Evolutionary conservation across 2,329 filamentous ascomycete genomes (phyloP).

Genomic region (Monosporascus ibericus): DNA sequence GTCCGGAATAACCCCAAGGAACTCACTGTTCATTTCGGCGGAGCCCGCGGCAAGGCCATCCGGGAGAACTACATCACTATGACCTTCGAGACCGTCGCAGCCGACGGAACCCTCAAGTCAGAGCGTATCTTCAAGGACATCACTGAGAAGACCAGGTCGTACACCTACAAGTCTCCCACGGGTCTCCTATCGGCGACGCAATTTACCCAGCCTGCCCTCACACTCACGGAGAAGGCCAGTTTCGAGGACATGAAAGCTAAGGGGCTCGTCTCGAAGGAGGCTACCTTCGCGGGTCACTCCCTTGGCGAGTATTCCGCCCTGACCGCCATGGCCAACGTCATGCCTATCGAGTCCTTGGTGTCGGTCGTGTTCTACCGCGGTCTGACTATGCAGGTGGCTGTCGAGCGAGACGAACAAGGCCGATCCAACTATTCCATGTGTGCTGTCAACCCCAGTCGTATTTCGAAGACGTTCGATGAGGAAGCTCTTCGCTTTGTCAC

Average conservation of each 20-base stretch:
- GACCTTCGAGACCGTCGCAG: slow-evolving; percentile 96
- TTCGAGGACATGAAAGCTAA: slow-evolving; percentile 99
- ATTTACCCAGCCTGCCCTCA: slow-evolving; percentile 95
- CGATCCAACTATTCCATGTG: slow-evolving; percentile 99
- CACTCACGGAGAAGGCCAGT: slow-evolving; percentile 98
- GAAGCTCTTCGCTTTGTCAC: slow-evolving; percentile 95
- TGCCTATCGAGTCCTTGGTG: slow-evolving; percentile 98
- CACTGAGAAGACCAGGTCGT: slow-evolving; percentile 83
- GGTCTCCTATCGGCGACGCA: slow-evolving; percentile 94
- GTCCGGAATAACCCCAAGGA: slow-evolving; percentile 99
- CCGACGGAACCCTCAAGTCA: slow-evolving; percentile 90
- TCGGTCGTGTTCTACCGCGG: slow-evolving; percentile 99
- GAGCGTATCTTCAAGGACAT: slow-evolving; percentile 99
- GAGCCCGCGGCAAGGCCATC: slow-evolving; percentile 92
- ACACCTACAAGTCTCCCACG: slow-evolving; percentile 93
- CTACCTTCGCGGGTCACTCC: slow-evolving; percentile 96
- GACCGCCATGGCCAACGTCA: slow-evolving; percentile 92
- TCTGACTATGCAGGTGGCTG: slow-evolving; percentile 97
- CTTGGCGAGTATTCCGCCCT: slow-evolving; percentile 97
- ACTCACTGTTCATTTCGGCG: slow-evolving; percentile 96
- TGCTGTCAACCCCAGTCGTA: slow-evolving; percentile 95
- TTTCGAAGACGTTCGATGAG: slow-evolving; percentile 98
- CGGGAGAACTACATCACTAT: slow-evolving; percentile 99
- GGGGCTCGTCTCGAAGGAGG: slow-evolving; percentile 91
- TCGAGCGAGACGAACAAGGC: slow-evolving; percentile 87